These are phyloP conservation scores for Bryum argenteum DNA, from an alignment of 225 moss, liverwort and hornwort genomes.

Conservation along the genomic window DNA sequence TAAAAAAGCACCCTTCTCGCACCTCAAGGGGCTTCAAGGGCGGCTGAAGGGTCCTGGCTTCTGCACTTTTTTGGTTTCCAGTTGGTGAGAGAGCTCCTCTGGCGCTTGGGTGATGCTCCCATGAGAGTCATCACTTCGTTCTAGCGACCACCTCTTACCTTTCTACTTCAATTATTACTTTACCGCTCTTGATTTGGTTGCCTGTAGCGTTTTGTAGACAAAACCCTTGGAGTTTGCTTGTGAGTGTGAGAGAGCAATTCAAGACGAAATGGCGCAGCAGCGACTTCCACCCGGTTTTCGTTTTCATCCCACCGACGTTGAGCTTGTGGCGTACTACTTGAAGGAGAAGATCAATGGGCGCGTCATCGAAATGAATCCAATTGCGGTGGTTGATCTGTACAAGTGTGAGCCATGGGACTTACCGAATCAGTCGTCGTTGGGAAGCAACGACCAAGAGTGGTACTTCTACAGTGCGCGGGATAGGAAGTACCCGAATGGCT, in stretches of 20 bases:
- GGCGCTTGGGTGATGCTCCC: slow-evolving; percentile 16
- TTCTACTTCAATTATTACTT: no score
- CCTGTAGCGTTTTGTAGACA: not conserved
- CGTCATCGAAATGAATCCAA: slow-evolving; percentile 56
- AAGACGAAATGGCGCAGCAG: slow-evolving; percentile 27
- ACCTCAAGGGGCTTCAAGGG: slow-evolving; percentile 21
- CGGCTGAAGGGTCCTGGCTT: not conserved
- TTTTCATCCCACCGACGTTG: slow-evolving; percentile 85
- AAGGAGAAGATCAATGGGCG: slow-evolving; percentile 70
- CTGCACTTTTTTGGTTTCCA: not conserved
- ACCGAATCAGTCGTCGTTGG: slow-evolving; percentile 52
- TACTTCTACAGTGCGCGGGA: slow-evolving; percentile 91
- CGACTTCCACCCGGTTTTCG: slow-evolving; percentile 72
- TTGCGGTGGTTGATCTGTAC: slow-evolving; percentile 72
- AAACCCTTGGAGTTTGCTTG: not conserved
- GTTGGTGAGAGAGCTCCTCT: not conserved
- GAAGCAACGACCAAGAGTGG: slow-evolving; percentile 73
- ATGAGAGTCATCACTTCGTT: slow-evolving; percentile 35
- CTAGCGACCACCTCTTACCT: no score
- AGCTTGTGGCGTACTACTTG: slow-evolving; percentile 74
- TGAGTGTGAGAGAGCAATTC: slow-evolving; percentile 13
- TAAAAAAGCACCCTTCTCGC: not conserved
- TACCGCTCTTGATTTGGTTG: not conserved
- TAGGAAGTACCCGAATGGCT: slow-evolving; percentile 82
- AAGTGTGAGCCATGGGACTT: slow-evolving; percentile 94